A percentile compares a stretch with the other conserved stretches of the same genome.
Conservation (phyloP, 129 eudicot species). For the Silybum marianum region DNA sequence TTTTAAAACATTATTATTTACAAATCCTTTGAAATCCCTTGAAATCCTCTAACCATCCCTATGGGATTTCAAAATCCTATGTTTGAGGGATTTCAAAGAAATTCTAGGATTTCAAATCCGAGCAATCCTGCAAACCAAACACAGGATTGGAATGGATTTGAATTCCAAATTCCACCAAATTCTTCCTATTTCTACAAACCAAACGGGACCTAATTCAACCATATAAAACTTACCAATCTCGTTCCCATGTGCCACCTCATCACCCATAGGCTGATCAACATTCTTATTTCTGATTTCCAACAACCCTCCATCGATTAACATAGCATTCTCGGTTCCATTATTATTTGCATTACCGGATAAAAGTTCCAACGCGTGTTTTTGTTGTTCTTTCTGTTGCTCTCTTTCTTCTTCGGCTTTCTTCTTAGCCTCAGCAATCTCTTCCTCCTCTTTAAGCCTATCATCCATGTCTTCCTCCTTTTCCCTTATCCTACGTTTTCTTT, state of each 20-base stretch:
- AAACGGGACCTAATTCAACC: neutral
- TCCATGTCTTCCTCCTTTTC: conserved; percentile 92
- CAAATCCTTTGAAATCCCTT: too few species aligned
- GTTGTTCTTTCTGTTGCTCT: conserved; percentile 61
- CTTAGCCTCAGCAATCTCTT: conserved; percentile 83
- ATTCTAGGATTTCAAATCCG: too few species aligned
- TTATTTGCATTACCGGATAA: conserved; percentile 38
- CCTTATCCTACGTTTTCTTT: conserved; percentile 76
- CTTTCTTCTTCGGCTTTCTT: conserved; percentile 63
- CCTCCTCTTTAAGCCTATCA: conserved; percentile 83
- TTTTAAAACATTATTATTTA: too few species aligned
- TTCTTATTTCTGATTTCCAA: conserved; percentile 40
- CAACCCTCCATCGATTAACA: conserved; percentile 42
- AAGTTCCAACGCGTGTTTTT: conserved; percentile 49
- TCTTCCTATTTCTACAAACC: too few species aligned
- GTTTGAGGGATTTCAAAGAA: too few species aligned
- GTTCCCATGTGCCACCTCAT: conserved; percentile 43
- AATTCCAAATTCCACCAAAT: too few species aligned
- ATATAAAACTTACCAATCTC: conserved; percentile 37
- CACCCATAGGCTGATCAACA: conserved; percentile 40
- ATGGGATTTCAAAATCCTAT: too few species aligned
- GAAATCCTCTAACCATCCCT: too few species aligned
- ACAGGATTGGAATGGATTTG: too few species aligned
- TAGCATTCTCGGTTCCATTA: conserved; percentile 53
- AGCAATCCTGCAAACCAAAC: too few species aligned